phyloP scores from a whole-genome alignment of 2,329 filamentous ascomycete species.

The Cladosporium phlei region DNA sequence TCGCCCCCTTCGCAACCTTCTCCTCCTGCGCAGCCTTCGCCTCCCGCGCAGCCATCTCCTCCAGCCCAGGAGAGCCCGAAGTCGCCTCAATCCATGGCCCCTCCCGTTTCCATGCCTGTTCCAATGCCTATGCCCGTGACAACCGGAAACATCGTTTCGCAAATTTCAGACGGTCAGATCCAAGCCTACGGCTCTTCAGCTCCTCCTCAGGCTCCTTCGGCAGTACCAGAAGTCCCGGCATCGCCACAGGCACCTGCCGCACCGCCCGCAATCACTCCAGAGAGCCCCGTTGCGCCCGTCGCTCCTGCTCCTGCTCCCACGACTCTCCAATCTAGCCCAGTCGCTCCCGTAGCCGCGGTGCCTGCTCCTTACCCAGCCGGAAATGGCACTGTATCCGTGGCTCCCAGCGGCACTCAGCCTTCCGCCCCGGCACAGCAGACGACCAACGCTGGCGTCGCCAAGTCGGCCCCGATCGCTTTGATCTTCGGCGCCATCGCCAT shows the following conservation, averaged over 20 bases:
- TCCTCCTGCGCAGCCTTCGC: neutral
- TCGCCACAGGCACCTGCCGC: neutral
- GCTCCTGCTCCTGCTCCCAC: conserved; percentile 2
- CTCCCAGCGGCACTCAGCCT: neutral
- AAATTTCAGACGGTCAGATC: too few relatives aligned
- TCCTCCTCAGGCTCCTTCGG: neutral
- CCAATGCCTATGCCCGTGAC: too few relatives aligned
- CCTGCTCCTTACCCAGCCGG: neutral
- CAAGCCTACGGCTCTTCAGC: too few relatives aligned
- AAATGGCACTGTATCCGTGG: neutral
- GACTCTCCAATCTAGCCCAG: conserved; percentile 5
- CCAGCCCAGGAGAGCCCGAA: neutral
- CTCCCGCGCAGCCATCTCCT: neutral
- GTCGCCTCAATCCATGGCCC: too few relatives aligned
- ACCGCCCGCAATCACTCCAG: neutral
- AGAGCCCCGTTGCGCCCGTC: neutral
- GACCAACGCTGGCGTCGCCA: conserved; percentile 1
- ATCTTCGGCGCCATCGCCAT: conserved; percentile 5
- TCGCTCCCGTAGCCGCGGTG: neutral
- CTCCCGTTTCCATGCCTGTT: too few relatives aligned
- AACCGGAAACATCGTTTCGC: too few relatives aligned
- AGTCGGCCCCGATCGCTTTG: conserved; percentile 7
- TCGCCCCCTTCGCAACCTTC: neutral
- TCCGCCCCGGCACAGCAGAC: conserved; percentile 5
- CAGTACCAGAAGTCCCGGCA: neutral